phyloP scores from a whole-genome alignment of 495 filamentous ascomycete genomes.

The Hyaloscypha hepaticicola region DNA sequence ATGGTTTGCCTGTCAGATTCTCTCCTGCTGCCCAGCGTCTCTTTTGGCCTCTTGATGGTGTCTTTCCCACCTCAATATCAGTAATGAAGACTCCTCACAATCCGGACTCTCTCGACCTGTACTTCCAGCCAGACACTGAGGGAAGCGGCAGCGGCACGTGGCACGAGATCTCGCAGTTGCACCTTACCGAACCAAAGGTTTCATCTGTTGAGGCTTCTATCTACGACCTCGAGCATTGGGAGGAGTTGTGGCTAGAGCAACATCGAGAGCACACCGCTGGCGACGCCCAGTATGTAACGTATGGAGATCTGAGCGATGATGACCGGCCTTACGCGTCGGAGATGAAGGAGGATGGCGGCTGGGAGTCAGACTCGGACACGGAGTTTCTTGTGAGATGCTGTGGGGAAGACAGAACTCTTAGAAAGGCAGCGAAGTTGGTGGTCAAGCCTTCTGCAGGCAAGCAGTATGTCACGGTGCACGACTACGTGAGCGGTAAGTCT shows the following conservation, averaged over 20 bases:
- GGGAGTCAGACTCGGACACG: conserved; percentile 17
- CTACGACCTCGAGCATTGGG: conserved; percentile 26
- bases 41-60: conserved; percentile 28
- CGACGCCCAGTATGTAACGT: conserved; percentile 19
- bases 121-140: conserved; percentile 16
- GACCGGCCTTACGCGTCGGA: conserved; percentile 2
- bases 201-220: conserved; percentile 26
- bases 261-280: conserved; percentile 14
- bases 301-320: conserved; percentile 28
- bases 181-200: conserved; percentile 30
- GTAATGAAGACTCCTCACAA: conserved; percentile 23
- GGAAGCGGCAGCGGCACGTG: conserved; percentile 14
- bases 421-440: conserved; percentile 19
- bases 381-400: conserved; percentile 26
- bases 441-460: conserved; percentile 5
- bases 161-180: conserved; percentile 26
- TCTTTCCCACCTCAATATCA: conserved; percentile 29
- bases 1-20: conserved; percentile 7
- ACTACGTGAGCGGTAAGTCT: conserved; percentile 17
- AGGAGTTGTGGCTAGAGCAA: conserved; percentile 22
- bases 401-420: conserved; percentile 21
- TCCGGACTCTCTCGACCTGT: conserved; percentile 25
- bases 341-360: conserved; percentile 20
- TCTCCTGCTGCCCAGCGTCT: conserved; percentile 27
- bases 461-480: conserved; percentile 31